Conservation (phyloP, 169 alveolate species). For the Eimeria brunetti region DNA sequence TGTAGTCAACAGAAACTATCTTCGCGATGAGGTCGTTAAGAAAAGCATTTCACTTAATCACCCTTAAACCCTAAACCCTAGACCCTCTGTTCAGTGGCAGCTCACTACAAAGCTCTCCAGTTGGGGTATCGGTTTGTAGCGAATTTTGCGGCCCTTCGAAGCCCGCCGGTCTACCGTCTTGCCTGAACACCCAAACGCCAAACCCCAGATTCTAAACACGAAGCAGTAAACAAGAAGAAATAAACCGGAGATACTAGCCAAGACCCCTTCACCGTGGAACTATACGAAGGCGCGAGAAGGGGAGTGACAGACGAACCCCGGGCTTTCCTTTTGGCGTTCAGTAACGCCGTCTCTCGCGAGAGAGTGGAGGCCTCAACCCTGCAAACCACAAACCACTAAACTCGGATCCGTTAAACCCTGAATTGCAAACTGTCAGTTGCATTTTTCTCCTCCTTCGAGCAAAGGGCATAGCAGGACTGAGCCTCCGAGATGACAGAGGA, state of each 20-base stretch:
- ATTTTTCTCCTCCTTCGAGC: neutral
- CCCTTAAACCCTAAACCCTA: no score
- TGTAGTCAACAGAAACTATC: no score
- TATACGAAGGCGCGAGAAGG: neutral
- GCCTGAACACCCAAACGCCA: slow-evolving; percentile 22
- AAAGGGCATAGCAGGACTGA: neutral
- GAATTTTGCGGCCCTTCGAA: slow-evolving; percentile 85
- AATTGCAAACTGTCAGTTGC: neutral
- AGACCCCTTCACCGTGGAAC: neutral
- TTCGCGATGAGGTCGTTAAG: no score
- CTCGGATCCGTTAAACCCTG: neutral
- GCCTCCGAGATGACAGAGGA: no score
- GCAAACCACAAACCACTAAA: slow-evolving; percentile 1
- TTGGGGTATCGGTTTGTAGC: slow-evolving; percentile 84
- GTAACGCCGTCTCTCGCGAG: neutral
- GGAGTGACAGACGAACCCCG: neutral
- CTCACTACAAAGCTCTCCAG: slow-evolving; percentile 81
- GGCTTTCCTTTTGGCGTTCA: neutral
- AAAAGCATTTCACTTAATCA: neutral
- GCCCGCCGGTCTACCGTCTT: slow-evolving; percentile 84
- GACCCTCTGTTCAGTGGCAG: neutral
- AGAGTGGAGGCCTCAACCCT: slow-evolving; percentile 8
- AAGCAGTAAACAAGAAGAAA: neutral
- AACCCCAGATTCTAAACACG: neutral
- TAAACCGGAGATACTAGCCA: neutral